Base-by-base conservation (phyloP, 2,329 filamentous ascomycete genomes). In the Hortaea sp. region DNA sequence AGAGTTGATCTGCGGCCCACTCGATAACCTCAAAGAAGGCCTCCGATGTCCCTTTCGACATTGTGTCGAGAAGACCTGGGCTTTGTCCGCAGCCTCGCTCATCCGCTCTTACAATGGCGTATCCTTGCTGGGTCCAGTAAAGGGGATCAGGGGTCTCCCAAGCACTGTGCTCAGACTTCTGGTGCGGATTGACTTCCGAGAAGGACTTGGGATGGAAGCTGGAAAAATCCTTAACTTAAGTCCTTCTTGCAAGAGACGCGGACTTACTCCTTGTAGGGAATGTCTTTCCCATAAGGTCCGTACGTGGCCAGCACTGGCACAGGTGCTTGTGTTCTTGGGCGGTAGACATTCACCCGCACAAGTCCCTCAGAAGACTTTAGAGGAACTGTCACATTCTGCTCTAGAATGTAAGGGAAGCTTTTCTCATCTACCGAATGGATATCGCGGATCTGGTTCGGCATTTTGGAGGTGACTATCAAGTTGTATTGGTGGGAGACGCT, bases 221-320 rank as follows among this genome's bases (percentile, higher is more conserved):
- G 27, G 31, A 39, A 1, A 13, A 13, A 39, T 13, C 6, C 10
- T 27, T n/a, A 39, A 7, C 37, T 39, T 27, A 20, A 4, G 2
- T 4, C 4, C n/a, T 10, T 20, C 10, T 27, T 39, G 9, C 13
- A 7, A 3, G 11, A 7, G 37, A 39, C 5, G 32, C 69, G 50
- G 45, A 44, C 63, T 53, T 54, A 71, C 68, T 72, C 67, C 47
- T 70, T 66, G 59, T 85, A 85, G 13, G 71, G 75, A 32, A 85
- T 82, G 54, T 86, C 82, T 54, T 87, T 86, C 40, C 83, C 82
- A 52, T 86, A 86, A 0, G 83, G 83, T 0, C 82, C 82, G 52
- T 86, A 86, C 0, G 82, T 86, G 2, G 83, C 76, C 6, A 86
- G 61, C 0, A 84, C 81, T 0, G 83, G 82, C 20, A 71, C 71